Conservation (phyloP, 2,329 filamentous ascomycete genomes). For the Nemania sp. region DNA sequence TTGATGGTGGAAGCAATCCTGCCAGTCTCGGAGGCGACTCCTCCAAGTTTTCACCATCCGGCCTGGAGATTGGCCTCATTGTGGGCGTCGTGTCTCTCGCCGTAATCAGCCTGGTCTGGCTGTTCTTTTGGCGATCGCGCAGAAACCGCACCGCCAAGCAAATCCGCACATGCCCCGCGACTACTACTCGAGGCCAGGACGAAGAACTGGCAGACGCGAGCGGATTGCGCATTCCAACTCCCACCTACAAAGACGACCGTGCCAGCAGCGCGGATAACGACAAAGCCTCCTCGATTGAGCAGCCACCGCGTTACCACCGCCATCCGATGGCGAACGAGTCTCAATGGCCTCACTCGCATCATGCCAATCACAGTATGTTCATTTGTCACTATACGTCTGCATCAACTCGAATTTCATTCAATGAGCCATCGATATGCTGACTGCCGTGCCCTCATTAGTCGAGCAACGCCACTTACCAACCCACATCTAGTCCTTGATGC, state of each 20-base stretch:
- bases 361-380: slow-evolving; percentile 25
- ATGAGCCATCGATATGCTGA: not conserved
- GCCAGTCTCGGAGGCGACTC: slow-evolving; percentile 25
- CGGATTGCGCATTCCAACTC: slow-evolving; percentile 19
- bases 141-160: slow-evolving; percentile 29
- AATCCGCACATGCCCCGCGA: not conserved
- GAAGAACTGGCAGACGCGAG: slow-evolving; percentile 22
- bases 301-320: slow-evolving; percentile 14
- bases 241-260: slow-evolving; percentile 30
- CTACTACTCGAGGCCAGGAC: slow-evolving; percentile 3
- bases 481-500: not conserved
- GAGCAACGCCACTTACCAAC: slow-evolving; percentile 1
- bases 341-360: slow-evolving; percentile 23
- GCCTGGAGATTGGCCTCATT: slow-evolving; percentile 39
- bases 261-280: slow-evolving; percentile 29
- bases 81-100: slow-evolving; percentile 34
- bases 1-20: slow-evolving; percentile 34
- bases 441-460: not conserved
- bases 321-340: slow-evolving; percentile 23
- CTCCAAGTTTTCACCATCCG: slow-evolving; percentile 24
- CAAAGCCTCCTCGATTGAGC: slow-evolving; percentile 28
- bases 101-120: slow-evolving; percentile 30
- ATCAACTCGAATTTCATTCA: not conserved
- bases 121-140: slow-evolving; percentile 39
- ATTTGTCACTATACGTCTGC: not conserved